Conservation (phyloP, 768 basidiomycete species). For the Lentinula guzmanii region DNA sequence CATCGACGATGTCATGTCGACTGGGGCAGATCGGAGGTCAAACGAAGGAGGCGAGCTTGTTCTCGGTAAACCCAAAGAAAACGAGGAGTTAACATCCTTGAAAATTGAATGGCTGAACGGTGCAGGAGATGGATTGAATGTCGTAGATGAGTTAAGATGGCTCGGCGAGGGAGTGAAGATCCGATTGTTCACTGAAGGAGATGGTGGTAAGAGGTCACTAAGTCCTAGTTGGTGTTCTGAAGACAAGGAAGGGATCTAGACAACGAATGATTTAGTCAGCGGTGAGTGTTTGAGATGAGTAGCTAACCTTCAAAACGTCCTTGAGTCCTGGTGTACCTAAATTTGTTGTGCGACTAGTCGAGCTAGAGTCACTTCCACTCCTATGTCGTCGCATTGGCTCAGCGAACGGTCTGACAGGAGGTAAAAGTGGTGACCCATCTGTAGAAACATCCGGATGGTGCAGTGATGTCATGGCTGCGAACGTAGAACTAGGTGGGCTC, state of each 20-base stretch:
- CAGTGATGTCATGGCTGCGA: conserved; percentile 8
- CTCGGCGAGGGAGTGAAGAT: conserved; percentile 31
- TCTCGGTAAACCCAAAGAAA: conserved; percentile 32
- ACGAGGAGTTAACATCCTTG: conserved; percentile 16
- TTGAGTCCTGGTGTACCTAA: conserved; percentile 55
- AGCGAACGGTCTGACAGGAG: conserved; percentile 43
- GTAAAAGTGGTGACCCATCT: conserved; percentile 23
- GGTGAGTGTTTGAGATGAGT: too few relatives aligned
- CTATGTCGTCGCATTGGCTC: conserved; percentile 30
- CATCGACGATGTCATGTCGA: conserved; percentile 19
- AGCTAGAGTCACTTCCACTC: conserved; percentile 41
- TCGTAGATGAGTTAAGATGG: conserved; percentile 25
- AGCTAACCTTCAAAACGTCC: conserved; percentile 65
- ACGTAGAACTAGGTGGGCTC: not conserved
- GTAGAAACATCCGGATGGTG: not conserved
- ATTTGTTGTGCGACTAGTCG: conserved; percentile 23
- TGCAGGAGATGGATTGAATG: conserved; percentile 7
- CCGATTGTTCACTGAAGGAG: conserved; percentile 47
- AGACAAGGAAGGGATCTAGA: conserved; percentile 58
- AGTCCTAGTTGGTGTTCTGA: conserved; percentile 68
- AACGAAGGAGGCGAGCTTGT: conserved; percentile 25
- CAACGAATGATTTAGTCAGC: not conserved
- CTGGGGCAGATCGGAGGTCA: conserved; percentile 14
- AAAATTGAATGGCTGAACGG: conserved; percentile 16
- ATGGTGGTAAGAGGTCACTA: conserved; percentile 67